Evolutionary conservation across 2,329 filamentous ascomycete genomes (phyloP), one percentile per base, ranked within the genome.

Genomic region (Knufia fluminis): DNA sequence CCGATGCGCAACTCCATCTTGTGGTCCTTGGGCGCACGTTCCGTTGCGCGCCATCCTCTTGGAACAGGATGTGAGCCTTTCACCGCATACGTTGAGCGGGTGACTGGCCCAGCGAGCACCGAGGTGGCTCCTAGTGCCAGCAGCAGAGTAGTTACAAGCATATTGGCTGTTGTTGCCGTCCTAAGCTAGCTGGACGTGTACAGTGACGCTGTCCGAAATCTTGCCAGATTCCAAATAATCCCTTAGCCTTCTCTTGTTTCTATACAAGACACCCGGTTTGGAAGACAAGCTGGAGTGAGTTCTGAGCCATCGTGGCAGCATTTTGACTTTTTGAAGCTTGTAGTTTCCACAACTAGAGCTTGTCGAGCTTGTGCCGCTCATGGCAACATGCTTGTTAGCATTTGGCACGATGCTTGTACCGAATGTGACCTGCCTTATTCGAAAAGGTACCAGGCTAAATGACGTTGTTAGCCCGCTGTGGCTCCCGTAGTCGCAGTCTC

Each of bases 61-160:
- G 77, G 77, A 9, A 74, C 71, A 54, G 62, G 53, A 59, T 79
- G 76, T 10, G 65, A 67, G 50, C 80, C 77, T 64, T 80, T 81
- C 52, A 80, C 66, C 7, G 64, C 63, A 58, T 76, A 78, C 1
- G 64, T 59, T 20, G 68, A 66, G 31, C 68, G 65, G 8, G 54
- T 58, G 22, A 68, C 57, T 12, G 39, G 38, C 2, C 38, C 38
- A 10, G 22, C 46, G 14, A 49, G 38, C n/a, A 31, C 38, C 16
- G 26, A 32, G 14, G 33, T 23, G 36, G 20, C 35, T 3, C 35
- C 35, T 10, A 48, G 45, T 12, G 31, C 33, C 20, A 40, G 19
- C 19, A 48, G 22, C 24, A 48, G n/a, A 6, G 45, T 19, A 23
- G 33, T 16, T 9, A 39, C 16, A 22, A 19, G 33, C 45, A 48